Evolutionary conservation across 1,284 basidiomycete genomes (phyloP).

Genomic region (Porogramme epimiltina): DNA sequence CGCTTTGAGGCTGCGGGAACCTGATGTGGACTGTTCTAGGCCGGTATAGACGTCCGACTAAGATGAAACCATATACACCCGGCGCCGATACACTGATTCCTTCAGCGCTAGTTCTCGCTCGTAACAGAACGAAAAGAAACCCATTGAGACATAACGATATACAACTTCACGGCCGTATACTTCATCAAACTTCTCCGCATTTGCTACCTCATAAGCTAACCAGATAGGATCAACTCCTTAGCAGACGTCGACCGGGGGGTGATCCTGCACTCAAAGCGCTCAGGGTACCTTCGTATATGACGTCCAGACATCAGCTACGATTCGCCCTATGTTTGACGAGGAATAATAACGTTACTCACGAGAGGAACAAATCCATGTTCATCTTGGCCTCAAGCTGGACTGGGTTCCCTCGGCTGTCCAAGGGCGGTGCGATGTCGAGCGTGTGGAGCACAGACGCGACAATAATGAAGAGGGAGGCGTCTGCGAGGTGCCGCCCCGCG

Average conservation of each 20-base stretch:
- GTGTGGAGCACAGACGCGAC: conserved; percentile 10
- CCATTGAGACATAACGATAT: too few species aligned
- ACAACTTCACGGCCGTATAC: too few species aligned
- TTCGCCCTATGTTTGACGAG: background rate
- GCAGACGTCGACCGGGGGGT: conserved; percentile 59
- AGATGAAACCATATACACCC: too few species aligned
- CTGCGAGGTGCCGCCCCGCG: conserved; percentile 15
- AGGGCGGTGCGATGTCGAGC: background rate
- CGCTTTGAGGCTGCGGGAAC: too few species aligned
- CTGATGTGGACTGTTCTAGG: too few species aligned
- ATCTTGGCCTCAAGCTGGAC: conserved; percentile 1
- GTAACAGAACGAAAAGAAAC: too few species aligned
- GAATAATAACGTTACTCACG: background rate
- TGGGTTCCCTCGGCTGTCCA: conserved; percentile 4
- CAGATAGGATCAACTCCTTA: conserved; percentile 45
- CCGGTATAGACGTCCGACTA: too few species aligned
- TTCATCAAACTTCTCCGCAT: background rate
- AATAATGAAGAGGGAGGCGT: conserved; percentile 8
- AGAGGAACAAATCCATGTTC: conserved; percentile 1
- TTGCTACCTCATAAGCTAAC: too few species aligned
- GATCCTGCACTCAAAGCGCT: conserved; percentile 60
- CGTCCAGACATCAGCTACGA: background rate
- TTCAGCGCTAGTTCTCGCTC: too few species aligned
- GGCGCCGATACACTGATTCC: too few species aligned
- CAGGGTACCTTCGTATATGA: conserved; percentile 60